These are phyloP conservation scores for Boletus rubroflammeus DNA, from an alignment of 768 basidiomycete species.

Conservation along the genomic window DNA sequence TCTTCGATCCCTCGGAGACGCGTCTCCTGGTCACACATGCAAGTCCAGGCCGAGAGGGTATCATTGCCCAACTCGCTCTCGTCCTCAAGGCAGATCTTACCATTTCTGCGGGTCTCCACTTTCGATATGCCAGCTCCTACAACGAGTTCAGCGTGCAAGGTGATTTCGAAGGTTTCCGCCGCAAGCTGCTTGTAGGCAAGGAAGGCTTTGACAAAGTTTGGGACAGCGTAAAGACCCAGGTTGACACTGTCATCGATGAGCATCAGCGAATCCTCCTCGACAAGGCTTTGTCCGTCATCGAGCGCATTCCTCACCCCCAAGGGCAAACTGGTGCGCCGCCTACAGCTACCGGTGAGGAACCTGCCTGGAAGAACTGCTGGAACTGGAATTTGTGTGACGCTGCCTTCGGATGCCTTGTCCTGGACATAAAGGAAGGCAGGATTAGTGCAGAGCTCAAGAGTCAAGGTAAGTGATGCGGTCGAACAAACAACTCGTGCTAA, in stretches of 20 bases:
- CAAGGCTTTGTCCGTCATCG: conserved; percentile 83
- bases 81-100: conserved; percentile 93
- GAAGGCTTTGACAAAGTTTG: conserved; percentile 89
- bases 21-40: conserved; percentile 91
- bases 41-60: conserved; percentile 87
- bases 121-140: conserved; percentile 94
- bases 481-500: conserved; percentile 5
- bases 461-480: conserved; percentile 58
- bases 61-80: conserved; percentile 86
- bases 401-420: conserved; percentile 81
- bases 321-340: conserved; percentile 37
- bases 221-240: conserved; percentile 88
- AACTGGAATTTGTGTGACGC: conserved; percentile 99
- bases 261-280: conserved; percentile 83
- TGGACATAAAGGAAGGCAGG: conserved; percentile 89
- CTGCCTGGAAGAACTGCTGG: conserved; percentile 99
- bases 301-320: conserved; percentile 65
- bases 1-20: conserved; percentile 90
- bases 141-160: conserved; percentile 94
- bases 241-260: conserved; percentile 88
- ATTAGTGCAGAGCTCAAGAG: conserved; percentile 90
- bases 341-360: conserved; percentile 70
- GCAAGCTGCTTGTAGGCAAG: conserved; percentile 74
- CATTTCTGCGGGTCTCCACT: conserved; percentile 91
- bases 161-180: conserved; percentile 84